These are phyloP conservation scores for Heterobasidion parviporum DNA, from an alignment of 1,284 basidiomycete genomes.

Conservation along the genomic window DNA sequence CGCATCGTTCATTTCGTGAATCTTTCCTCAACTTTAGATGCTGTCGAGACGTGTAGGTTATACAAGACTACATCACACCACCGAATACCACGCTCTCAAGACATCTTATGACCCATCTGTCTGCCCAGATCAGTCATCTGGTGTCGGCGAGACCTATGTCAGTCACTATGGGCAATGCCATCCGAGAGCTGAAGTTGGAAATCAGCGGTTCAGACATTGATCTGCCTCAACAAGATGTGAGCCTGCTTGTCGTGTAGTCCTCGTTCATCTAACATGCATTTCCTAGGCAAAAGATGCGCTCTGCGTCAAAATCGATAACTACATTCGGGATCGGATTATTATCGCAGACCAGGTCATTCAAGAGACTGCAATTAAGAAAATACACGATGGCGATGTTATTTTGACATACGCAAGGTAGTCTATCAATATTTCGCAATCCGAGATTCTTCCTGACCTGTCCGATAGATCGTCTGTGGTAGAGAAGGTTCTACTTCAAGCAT, in stretches of 20 bases:
- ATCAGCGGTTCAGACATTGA: constrained; percentile 91
- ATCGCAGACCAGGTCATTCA: constrained; percentile 93
- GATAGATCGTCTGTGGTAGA: constrained; percentile 89
- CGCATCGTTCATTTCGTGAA: constrained; percentile 8
- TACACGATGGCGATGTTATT: constrained; percentile 89
- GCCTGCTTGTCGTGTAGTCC: constrained; percentile 17
- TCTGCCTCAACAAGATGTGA: constrained; percentile 86
- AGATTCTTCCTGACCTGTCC: constrained; percentile 4
- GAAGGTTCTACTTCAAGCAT: constrained; percentile 78
- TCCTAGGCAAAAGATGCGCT: constrained; percentile 81
- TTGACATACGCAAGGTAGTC: constrained; percentile 85
- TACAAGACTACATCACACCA: constrained; percentile 81
- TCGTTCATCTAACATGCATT: neutral
- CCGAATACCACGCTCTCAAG: constrained; percentile 77
- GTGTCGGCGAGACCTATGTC: constrained; percentile 85
- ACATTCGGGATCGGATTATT: constrained; percentile 90
- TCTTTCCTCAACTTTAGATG: neutral
- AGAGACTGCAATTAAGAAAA: constrained; percentile 84
- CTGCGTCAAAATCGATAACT: constrained; percentile 84
- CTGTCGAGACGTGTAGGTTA: constrained; percentile 46
- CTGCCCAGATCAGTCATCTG: constrained; percentile 86
- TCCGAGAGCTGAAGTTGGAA: constrained; percentile 92
- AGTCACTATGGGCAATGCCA: constrained; percentile 94
- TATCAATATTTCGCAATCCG: neutral
- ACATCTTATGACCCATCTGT: constrained; percentile 82